Evolutionary conservation across 2,329 filamentous ascomycete genomes (phyloP), one percentile per base, ranked within the genome.

Genomic region (Aspergillus sp.): DNA sequence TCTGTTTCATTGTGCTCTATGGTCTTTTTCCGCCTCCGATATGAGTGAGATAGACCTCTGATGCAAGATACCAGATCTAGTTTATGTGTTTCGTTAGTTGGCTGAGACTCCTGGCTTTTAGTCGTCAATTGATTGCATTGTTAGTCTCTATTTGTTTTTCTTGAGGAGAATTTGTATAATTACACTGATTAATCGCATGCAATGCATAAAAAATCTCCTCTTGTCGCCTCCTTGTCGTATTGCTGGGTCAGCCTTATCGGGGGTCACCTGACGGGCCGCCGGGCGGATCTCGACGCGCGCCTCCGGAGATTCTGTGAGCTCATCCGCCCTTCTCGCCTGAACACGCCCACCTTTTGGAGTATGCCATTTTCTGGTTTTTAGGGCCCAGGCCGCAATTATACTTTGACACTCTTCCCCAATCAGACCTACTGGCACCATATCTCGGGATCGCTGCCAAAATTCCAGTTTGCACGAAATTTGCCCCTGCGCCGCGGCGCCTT

Each of bases 51-150:
- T 74, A 75, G 72, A 75, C 66, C 66, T 62, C 67, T 71, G 70
- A 66, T 71, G 72, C 71, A 68, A 73, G 73, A 75, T 75, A 75
- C 72, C 72, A 75, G 68, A 70, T 72, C 64, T 70, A 71, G 66
- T 69, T 68, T 68, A 60, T 71, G 64, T 68, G 61, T 66, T 66
- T 64, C 57, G 50, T 59, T 56, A 48, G 51, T 51, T 60, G 51
- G 24, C 56, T 59, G 56, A 52, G 52, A 40, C 60, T 59, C 34
- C 42, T 54, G 49, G 49, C 33, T 42, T 37, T 52, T 51, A 57
- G 39, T 56, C 37, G 27, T 44, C 40, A 59, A 50, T 58, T 41
- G 20, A 50, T 56, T 61, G 54, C 54, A 46, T 59, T 27, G 27
- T 30, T 30, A 30, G 8, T 56, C 19, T 48, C 17, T 50, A 49